phyloP scores from a whole-genome alignment of 345 rosid species.

The Aegle marmelos region DNA sequence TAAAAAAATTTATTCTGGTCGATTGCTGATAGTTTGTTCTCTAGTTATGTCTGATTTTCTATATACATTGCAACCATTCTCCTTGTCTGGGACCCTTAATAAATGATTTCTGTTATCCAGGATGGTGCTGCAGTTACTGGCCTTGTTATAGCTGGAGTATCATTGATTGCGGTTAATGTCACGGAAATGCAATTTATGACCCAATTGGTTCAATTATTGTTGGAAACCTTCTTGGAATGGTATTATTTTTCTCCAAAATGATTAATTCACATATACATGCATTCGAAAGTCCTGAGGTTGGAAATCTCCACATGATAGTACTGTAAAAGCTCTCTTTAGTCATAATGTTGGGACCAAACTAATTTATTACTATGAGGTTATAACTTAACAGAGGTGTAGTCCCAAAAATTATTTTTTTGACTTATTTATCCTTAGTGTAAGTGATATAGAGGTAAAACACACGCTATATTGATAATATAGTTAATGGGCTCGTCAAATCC shows the following conservation, averaged over 20 bases:
- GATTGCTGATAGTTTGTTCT: background rate
- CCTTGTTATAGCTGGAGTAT: conserved; percentile 85
- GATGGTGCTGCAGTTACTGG: conserved; percentile 99
- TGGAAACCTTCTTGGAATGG: conserved; percentile 96
- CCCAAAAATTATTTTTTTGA: no score
- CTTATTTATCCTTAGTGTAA: no score
- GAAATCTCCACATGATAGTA: background rate
- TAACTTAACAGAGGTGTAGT: no score
- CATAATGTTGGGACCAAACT: no score
- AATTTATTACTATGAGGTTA: no score
- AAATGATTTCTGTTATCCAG: conserved; percentile 39
- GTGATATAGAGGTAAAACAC: no score
- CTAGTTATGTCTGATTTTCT: background rate
- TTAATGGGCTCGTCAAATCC: no score
- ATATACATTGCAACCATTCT: background rate
- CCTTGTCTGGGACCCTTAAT: background rate
- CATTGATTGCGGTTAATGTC: conserved; percentile 75
- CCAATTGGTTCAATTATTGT: conserved; percentile 90
- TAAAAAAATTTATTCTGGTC: background rate
- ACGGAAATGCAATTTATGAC: conserved; percentile 96
- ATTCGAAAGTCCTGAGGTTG: background rate
- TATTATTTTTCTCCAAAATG: conserved; percentile 19
- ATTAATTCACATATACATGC: background rate
- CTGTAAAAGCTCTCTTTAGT: no score
- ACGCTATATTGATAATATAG: no score